phyloP scores from a whole-genome alignment of 1,284 basidiomycete species.

The Marasmius oreades region DNA sequence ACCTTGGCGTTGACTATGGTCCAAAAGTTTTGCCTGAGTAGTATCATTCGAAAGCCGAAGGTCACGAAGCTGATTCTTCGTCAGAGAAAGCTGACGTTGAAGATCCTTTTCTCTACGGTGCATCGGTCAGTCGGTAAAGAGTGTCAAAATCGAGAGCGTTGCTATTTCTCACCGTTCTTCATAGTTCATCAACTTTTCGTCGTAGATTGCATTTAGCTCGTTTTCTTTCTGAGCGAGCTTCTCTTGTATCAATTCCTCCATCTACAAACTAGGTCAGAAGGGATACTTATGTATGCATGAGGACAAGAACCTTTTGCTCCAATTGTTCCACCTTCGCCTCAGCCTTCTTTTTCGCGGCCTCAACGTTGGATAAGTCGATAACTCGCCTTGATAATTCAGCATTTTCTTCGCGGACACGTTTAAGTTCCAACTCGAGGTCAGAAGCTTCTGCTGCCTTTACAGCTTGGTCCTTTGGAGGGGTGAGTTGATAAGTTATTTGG shows the following conservation, averaged over 20 bases:
- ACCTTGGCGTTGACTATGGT: constrained; percentile 88
- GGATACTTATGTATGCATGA: constrained; percentile 2
- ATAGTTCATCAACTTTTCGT: constrained; percentile 92
- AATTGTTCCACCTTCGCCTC: constrained; percentile 73
- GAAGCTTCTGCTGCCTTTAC: constrained; percentile 81
- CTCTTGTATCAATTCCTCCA: constrained; percentile 88
- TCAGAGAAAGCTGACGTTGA: constrained; percentile 80
- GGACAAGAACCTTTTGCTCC: constrained; percentile 67
- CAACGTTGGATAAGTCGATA: constrained; percentile 59
- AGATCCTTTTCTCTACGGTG: constrained; percentile 85
- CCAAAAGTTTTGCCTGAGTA: constrained; percentile 86
- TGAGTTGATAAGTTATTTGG: too few species aligned
- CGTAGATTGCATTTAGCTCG: constrained; percentile 93
- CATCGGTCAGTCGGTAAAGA: background rate
- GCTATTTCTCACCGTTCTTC: constrained; percentile 73
- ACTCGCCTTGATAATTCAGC: constrained; percentile 70
- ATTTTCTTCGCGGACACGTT: constrained; percentile 76
- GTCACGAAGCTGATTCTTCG: constrained; percentile 86
- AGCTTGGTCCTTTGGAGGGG: constrained; percentile 69
- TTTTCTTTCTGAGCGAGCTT: constrained; percentile 89
- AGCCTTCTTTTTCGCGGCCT: constrained; percentile 75
- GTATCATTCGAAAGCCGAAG: constrained; percentile 88
- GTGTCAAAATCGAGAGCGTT: background rate
- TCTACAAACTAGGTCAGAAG: constrained; percentile 39
- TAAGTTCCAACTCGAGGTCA: constrained; percentile 71